A percentile compares a stretch with the other conserved stretches of the same genome.
These are phyloP conservation scores for Microdochium bolleyi DNA, from an alignment of 2,329 filamentous ascomycete genomes.

Conservation along the genomic window DNA sequence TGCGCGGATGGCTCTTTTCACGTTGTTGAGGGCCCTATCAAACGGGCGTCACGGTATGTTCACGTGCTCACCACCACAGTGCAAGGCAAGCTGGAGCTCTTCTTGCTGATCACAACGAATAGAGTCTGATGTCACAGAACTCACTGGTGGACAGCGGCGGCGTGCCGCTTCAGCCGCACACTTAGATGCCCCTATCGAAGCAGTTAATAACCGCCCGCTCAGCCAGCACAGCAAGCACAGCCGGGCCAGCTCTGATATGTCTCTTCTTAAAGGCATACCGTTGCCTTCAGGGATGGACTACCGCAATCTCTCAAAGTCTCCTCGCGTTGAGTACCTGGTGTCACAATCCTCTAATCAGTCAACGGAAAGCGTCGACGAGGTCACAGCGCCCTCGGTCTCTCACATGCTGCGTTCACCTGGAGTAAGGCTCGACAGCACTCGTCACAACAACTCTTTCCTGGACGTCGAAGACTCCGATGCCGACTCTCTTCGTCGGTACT, in stretches of 20 bases:
- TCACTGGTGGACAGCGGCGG: conserved; percentile 33
- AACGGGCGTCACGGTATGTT: not conserved
- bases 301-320: conserved; percentile 34
- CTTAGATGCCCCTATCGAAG: conserved; percentile 46
- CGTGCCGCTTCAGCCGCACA: conserved; percentile 56
- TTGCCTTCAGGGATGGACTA: conserved; percentile 36
- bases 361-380: conserved; percentile 35
- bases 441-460: conserved; percentile 46
- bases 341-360: conserved; percentile 19
- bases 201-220: conserved; percentile 39
- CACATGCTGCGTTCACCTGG: conserved; percentile 43
- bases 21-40: conserved; percentile 60
- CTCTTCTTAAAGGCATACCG: conserved; percentile 45
- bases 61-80: conserved; percentile 1
- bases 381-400: conserved; percentile 35
- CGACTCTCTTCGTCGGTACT: conserved; percentile 57
- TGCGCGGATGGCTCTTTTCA: conserved; percentile 67
- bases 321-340: conserved; percentile 36
- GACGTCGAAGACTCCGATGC: conserved; percentile 64
- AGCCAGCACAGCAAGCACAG: conserved; percentile 59
- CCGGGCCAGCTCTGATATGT: conserved; percentile 65
- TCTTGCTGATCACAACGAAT: not conserved
- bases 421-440: conserved; percentile 40
- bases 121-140: conserved; percentile 30
- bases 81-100: too few relatives aligned